Evolutionary conservation across 805 yeast genomes (phyloP), one percentile per base, ranked within the genome.

Genomic region (Monosporozyma siamensis): DNA sequence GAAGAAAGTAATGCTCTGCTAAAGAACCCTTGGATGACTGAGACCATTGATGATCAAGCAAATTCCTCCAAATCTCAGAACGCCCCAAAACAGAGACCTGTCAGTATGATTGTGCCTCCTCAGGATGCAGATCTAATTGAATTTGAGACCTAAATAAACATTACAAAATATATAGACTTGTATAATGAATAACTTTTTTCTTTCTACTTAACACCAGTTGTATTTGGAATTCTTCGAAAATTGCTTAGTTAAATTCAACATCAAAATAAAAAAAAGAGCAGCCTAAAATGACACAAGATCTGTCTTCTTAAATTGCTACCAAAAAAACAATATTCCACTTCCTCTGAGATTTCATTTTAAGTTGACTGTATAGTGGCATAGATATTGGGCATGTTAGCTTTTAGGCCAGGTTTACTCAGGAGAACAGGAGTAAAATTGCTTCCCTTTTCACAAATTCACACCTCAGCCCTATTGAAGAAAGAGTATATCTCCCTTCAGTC

Each of bases 111-210:
- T 18, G 32, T 48, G 17, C 40, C 52, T 14, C 43, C 52, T 8
- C 38, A 47, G 29, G 20, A 34, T 15, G 40, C 44, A 15, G 58
- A 53, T 38, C 50, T 59, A n/a, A 52, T 60, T 30, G 65, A 60
- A 35, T 60, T 60, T 41, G 65, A 60, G 44, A 52, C 64, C 15
- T 58, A 39, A 46, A 22, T 17, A 27, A n/a, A n/a, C n/a, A n/a
- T n/a, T n/a, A n/a, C n/a, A n/a, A n/a, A n/a, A 17, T 6, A 8
- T 35, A 23, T 25, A 21, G 6, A 23, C 18, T 4, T 23, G 29
- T 17, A 23, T 29, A 25, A 10, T 34, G 27, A 4, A 26, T 14
- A 26, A n/a, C n/a, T n/a, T n/a, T n/a, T n/a, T n/a, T n/a, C n/a
- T n/a, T n/a, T n/a, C n/a, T n/a, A n/a, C n/a, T n/a, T n/a, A n/a